Evolutionary conservation across 768 basidiomycete genomes (phyloP), one percentile per base, ranked within the genome.

Genomic region (Roridomyces roridus): DNA sequence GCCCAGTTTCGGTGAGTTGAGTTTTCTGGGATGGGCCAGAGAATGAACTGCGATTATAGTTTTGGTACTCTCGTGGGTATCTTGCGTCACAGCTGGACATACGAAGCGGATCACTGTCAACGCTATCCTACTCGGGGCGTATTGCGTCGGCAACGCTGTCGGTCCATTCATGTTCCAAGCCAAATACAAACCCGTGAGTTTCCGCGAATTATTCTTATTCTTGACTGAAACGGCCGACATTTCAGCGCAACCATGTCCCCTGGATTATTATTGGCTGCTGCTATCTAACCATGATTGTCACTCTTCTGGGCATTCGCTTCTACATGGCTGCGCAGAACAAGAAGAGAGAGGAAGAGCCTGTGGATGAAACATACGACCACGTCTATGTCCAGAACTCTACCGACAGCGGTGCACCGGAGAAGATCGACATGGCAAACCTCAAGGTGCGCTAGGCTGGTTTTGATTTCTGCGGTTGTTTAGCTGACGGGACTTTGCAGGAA

Each of bases 91-190:
- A 0, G 82, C 87, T 0, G 89, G 87, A 0, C 89, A 89, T 64
- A 91, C 89, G 25, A 90, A 90, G 70, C 78, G 81, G 57, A 78
- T 92, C 0, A 87, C 89, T 18, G 71, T 75, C 7, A 91, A 92
- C 64, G 88, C 91, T 0, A 84, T 92, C 59, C 81, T 91, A 79
- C 77, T 92, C 12, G 81, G 80, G 39, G 86, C 88, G 1, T 92
- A 91, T 65, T 80, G 78, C 51, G 70, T 80, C 21, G 84, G 82
- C 12, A 90, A 91, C 52, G 75, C 88, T 4, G 82, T 81, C 5
- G 84, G 82, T 20, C 88, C 89, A 0, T 87, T 88, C 63, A 88
- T 91, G 86, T 91, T 88, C 88, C 81, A 85, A 64, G 74, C 74
- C 6, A 31, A 31, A 31, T 31, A 31, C 29, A 31, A 31, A 40